phyloP scores from a whole-genome alignment of 768 basidiomycete species.

The Paxillus ammoniavirescens region DNA sequence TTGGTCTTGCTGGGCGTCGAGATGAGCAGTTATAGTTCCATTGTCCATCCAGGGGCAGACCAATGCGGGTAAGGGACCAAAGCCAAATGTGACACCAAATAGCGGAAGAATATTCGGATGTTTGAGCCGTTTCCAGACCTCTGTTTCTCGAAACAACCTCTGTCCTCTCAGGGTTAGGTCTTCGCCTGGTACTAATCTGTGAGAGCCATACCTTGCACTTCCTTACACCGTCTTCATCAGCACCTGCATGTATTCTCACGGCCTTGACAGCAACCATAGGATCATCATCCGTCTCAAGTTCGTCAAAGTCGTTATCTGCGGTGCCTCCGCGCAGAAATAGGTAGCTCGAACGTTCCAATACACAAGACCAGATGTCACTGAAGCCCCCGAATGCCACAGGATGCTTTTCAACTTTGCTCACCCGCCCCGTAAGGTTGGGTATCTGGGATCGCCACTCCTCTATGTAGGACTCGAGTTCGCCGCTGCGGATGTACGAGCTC shows the following conservation, averaged over 20 bases:
- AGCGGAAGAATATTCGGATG: conserved; percentile 18
- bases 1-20: conserved; percentile 4
- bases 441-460: neutral
- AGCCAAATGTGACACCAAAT: conserved; percentile 15
- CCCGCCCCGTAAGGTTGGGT: neutral
- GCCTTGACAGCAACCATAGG: neutral
- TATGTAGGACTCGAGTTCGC: neutral
- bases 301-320: too few species aligned
- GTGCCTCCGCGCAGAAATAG: too few species aligned
- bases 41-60: conserved; percentile 26
- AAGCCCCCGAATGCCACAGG: neutral
- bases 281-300: too few species aligned
- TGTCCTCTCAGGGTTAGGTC: neutral
- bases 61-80: conserved; percentile 20
- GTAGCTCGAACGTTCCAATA: neutral
- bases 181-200: neutral
- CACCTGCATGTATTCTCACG: neutral
- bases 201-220: neutral
- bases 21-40: conserved; percentile 16
- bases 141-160: conserved; percentile 17
- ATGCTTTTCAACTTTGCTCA: neutral
- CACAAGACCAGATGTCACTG: neutral
- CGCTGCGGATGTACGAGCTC: neutral
- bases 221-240: neutral
- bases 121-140: conserved; percentile 16